Percentiles rank a stretch among this genome's conserved stretches.
These are phyloP conservation scores for Persicaria maculosa DNA, from an alignment of 148 eudicot species.

Conservation along the genomic window DNA sequence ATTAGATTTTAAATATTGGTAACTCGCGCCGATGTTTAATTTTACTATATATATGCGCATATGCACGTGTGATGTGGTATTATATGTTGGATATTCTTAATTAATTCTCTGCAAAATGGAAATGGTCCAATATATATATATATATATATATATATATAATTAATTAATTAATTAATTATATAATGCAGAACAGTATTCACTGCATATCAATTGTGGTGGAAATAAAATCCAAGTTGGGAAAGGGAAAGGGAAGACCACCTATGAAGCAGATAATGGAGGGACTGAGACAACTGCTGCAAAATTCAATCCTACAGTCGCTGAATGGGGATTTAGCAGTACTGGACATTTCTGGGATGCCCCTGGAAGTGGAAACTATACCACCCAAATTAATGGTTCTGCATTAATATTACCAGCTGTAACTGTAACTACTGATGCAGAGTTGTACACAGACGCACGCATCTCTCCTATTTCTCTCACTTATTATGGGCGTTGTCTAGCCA, in stretches of 20 bases:
- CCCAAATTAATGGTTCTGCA: slow-evolving; percentile 13
- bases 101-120: too few species aligned
- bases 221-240: slow-evolving; percentile 18
- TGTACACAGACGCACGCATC: slow-evolving; percentile 42
- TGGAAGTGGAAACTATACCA: slow-evolving; percentile 12
- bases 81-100: too few species aligned
- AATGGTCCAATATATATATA: too few species aligned
- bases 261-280: slow-evolving; percentile 35
- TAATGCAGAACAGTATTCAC: slow-evolving; percentile 31
- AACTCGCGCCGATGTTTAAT: too few species aligned
- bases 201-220: slow-evolving; percentile 65
- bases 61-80: too few species aligned
- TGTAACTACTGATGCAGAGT: slow-evolving; percentile 21
- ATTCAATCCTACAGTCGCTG: slow-evolving; percentile 18
- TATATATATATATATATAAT: too few species aligned
- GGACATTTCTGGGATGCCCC: slow-evolving; percentile 31
- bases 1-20: too few species aligned
- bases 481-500: slow-evolving; percentile 54
- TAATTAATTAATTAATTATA: background rate
- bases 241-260: slow-evolving; percentile 18
- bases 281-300: slow-evolving; percentile 33
- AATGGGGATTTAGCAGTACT: slow-evolving; percentile 61
- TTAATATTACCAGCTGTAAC: slow-evolving; percentile 8
- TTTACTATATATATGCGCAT: too few species aligned
- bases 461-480: slow-evolving; percentile 62